These are phyloP conservation scores for Nicotiana noctiflora DNA, from an alignment of 257 asterid species.

Conservation along the genomic window DNA sequence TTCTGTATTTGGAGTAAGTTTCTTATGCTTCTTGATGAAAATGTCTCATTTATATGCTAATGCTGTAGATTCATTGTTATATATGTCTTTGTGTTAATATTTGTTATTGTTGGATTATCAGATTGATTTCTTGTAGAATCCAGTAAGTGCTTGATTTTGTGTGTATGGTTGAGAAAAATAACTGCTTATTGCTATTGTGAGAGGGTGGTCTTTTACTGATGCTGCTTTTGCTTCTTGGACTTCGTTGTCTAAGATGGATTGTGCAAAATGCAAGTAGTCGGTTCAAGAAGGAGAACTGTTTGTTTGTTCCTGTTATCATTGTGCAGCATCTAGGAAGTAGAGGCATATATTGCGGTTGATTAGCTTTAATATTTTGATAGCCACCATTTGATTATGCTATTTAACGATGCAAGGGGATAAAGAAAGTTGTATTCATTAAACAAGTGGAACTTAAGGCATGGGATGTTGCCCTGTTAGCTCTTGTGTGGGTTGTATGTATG, in stretches of 20 bases:
- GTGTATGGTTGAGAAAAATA: background rate
- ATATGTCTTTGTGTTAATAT: background rate
- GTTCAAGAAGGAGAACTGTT: background rate
- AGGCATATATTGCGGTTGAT: background rate
- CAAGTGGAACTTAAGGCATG: background rate
- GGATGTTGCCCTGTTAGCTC: background rate
- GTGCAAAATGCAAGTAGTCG: background rate
- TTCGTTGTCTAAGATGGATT: background rate
- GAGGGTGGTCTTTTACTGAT: background rate
- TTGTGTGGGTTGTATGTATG: background rate
- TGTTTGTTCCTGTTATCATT: background rate
- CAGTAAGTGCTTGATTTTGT: background rate
- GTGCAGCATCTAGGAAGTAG: background rate
- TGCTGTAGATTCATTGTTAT: background rate
- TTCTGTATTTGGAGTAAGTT: slow-evolving; percentile 79
- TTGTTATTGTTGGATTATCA: background rate
- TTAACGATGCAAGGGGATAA: background rate
- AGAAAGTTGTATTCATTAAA: background rate
- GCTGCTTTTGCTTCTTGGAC: background rate
- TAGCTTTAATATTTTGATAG: background rate
- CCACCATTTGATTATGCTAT: background rate
- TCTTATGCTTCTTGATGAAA: background rate
- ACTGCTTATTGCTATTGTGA: background rate
- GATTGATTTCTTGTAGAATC: background rate
- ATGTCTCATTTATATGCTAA: background rate